Evolutionary conservation across 2,329 filamentous ascomycete species (phyloP), one percentile per base, ranked within the genome.

Genomic region (Rhexocercosporidium sp.): DNA sequence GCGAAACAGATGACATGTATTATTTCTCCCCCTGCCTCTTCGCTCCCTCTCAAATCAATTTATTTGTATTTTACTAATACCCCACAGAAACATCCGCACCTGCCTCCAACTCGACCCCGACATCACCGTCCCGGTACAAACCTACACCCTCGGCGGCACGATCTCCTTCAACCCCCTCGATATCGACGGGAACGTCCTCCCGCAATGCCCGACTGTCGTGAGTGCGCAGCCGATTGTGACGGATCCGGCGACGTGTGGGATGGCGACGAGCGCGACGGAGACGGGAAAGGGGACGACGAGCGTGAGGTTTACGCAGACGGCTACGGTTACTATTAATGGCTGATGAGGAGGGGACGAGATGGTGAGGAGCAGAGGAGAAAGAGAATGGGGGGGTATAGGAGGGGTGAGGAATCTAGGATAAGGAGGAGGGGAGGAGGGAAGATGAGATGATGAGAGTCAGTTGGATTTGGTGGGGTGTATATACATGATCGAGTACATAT

Each of bases 1-100:
- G 62, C 39, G 37, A 64, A 31, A 64, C 34, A 34, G 62, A 64
- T 29, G 62, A 64, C 16, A 34, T 54, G 62, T 64, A 59, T 14
- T 39, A 49, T 51, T 14, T 11, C 29, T 16, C 31, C 34, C 31
- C 2, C 27, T 27, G 3, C 27, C 53, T 20, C 8, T 34, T n/a
- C 44, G n/a, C 4, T 9, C 8, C 1, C 20, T 27, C 56, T 18
- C 25, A 29, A 20, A 9, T 16, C 39, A 5, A 44, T 18, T 11
- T n/a, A 1, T 9, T 4, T 12, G 8, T 7, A 25, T 7, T 41
- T 11, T 27, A 59, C 56, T 27, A 41, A 59, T 2, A 22, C 20
- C 31, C 22, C 14, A 3, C 18, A 60, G 57, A 14, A 46, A 46
- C 11, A 60, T 60, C 12, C 57, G 57, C 57, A 63, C 60, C n/a